Evolutionary conservation across 2,329 filamentous ascomycete genomes (phyloP), one percentile per base, ranked within the genome.

Genomic region (Alternaria infectoria): DNA sequence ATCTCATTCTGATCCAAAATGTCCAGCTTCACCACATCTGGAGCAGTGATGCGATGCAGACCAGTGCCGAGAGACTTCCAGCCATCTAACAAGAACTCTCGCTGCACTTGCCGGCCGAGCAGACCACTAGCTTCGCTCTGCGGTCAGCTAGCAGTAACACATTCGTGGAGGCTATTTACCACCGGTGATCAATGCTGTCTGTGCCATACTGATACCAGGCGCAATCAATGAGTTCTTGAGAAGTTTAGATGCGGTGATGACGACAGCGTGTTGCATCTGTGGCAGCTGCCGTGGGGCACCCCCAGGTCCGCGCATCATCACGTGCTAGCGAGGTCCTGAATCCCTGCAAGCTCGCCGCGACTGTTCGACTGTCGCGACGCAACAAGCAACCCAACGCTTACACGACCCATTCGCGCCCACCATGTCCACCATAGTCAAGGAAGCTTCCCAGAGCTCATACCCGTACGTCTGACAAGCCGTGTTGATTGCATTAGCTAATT

Each of bases 361-460:
- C 56, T 12, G 60, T 26, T 55, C 44, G 19, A 59, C 32, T 62
- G 64, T 70, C 66, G 66, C 65, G 70, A 66, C 49, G 45, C 59
- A 61, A 28, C 49, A 36, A 50, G 62, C 54, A 30, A 57, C 58
- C 56, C 30, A 49, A 54, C 47, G 54, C 59, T 23, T 28, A 40
- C 36, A 60, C 57, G 62, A 62, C 62, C 57, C 59, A 40, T 30
- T 30, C 32, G 55, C 55, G 17, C 17, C 28, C 44, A 70, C 55
- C 30, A 97, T 97, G 93, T 94, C 93, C 61, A 96, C 93, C 19
- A 91, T 96, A 75, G 92, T 93, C n/a, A 83, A 87, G 43, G 87
- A 87, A 44, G 88, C 90, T 68, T 87, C 93, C 54, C 91, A 95
- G 80, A 94, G 92, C 81, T 91, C 89, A 59, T 87, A 90, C 68